Base-by-base conservation (phyloP, 2,329 filamentous ascomycete species). In the Torrubiellomyces zombiae region DNA sequence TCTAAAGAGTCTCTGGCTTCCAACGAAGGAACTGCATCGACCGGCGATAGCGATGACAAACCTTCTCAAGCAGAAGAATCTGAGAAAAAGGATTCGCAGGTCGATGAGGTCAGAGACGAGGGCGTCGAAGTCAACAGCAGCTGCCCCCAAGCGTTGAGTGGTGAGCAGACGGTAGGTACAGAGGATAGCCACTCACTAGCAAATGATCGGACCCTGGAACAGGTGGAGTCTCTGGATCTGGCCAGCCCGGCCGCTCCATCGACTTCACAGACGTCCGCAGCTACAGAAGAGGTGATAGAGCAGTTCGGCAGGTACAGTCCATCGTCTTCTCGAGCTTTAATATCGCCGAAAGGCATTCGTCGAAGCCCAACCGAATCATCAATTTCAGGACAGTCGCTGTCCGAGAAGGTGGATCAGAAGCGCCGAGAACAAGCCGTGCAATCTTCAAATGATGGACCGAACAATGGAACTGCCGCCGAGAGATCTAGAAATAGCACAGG, bases 1-100 rank as follows among this genome's bases (percentile, higher is more conserved):
- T 83, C 81, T 3, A 75, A 78, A 30, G 75, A 81, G 29, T 78
- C 79, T 1, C 55, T 85, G 10, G 61, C 63, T 5, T 70, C 75
- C 6, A 68, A 67, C 9, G 82, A 91, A 24, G 71, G 78, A 20
- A 58, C 60, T 3, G 54, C 58, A 6, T 72, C 75, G 13, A 53
- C 58, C 2, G 54, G 58, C 5, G 63, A 67, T 30, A 45, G 52
- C 8, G 55, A 60, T 7, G 64, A 67, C 26, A 57, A 48, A 19
- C 45, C 46, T 5, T 57, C 53, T 3, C 57, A 62, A 33, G 49
- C 50, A 4, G 55, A 52, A 25, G 60, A 65, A 22, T 37, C 47
- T 7, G 58, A 63, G 12, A 58, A 60, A 20, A 62, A 61, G 35
- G 48, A 45, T 20, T 56, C 55, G 1, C 52, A 60, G 18, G 47